Evolutionary conservation across 768 basidiomycete genomes (phyloP).

Genomic region (Gymnopilus dilepis): DNA sequence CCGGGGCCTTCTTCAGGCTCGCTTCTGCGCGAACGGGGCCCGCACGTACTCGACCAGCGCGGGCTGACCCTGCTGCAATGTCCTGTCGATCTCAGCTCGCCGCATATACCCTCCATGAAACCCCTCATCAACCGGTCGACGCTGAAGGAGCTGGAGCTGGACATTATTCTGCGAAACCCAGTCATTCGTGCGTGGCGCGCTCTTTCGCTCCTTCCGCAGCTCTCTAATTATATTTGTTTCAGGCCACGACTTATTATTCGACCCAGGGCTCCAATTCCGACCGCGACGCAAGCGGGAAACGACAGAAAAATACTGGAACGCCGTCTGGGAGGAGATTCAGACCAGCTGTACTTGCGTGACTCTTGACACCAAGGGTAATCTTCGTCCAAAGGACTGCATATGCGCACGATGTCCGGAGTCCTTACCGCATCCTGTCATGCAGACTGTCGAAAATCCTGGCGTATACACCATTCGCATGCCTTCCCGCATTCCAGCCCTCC

Average conservation of each 20-base stretch:
- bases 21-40: slow-evolving; percentile 36
- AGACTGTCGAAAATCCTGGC: background rate
- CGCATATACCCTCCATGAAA: slow-evolving; percentile 68
- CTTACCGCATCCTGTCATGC: slow-evolving; percentile 31
- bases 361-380: slow-evolving; percentile 58
- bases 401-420: slow-evolving; percentile 39
- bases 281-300: slow-evolving; percentile 75
- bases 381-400: slow-evolving; percentile 61
- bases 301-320: slow-evolving; percentile 85
- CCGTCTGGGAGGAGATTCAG: slow-evolving; percentile 78
- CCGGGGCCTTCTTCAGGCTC: slow-evolving; percentile 53
- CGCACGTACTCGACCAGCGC: slow-evolving; percentile 14
- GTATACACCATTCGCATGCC: slow-evolving; percentile 69
- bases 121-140: slow-evolving; percentile 86
- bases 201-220: slow-evolving; percentile 17
- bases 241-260: slow-evolving; percentile 93
- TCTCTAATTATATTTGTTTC: slow-evolving; percentile 16
- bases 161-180: slow-evolving; percentile 85
- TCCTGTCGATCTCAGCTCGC: slow-evolving; percentile 35
- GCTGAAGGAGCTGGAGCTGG: slow-evolving; percentile 83
- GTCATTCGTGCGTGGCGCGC: slow-evolving; percentile 75
- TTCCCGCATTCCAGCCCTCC: slow-evolving; percentile 71
- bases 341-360: slow-evolving; percentile 86
- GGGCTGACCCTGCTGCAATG: background rate
- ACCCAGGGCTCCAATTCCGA: slow-evolving; percentile 82